Evolutionary conservation across 2,329 filamentous ascomycete species (phyloP).

Genomic region (Claviceps sp.): DNA sequence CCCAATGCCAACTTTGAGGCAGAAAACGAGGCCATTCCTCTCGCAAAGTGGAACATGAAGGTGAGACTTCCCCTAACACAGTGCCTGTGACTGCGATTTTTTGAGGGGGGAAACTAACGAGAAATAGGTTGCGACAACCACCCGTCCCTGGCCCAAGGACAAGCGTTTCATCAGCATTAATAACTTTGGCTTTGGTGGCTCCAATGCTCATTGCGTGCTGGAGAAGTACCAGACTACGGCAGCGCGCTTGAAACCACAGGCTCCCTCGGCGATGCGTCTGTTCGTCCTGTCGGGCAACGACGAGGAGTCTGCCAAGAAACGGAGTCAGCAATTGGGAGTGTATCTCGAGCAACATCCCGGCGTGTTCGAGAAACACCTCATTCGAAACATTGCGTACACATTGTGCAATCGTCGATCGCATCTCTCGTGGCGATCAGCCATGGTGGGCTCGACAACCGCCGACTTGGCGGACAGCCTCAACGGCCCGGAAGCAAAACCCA

Average conservation of each 20-base stretch:
- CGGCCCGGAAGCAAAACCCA: constrained; percentile 9
- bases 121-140: constrained; percentile 24
- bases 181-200: constrained; percentile 33
- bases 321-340: constrained; percentile 20
- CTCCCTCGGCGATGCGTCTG: constrained; percentile 15
- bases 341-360: constrained; percentile 29
- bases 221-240: constrained; percentile 10
- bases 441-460: constrained; percentile 29
- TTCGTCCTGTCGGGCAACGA: constrained; percentile 29
- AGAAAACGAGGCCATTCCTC: constrained; percentile 34
- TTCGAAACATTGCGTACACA: constrained; percentile 34
- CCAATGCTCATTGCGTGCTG: constrained; percentile 31
- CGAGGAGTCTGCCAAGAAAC: constrained; percentile 19
- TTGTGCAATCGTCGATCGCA: constrained; percentile 30
- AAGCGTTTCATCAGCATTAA: constrained; percentile 39
- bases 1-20: constrained; percentile 37
- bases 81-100: background rate
- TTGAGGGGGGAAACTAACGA: background rate
- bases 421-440: constrained; percentile 29
- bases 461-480: constrained; percentile 32
- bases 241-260: constrained; percentile 5
- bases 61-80: constrained; percentile 24
- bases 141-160: constrained; percentile 31
- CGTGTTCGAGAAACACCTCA: constrained; percentile 28
- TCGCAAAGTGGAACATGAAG: constrained; percentile 36